phyloP scores from a whole-genome alignment of 306 rosid species.

The Fragaria ananassa region DNA sequence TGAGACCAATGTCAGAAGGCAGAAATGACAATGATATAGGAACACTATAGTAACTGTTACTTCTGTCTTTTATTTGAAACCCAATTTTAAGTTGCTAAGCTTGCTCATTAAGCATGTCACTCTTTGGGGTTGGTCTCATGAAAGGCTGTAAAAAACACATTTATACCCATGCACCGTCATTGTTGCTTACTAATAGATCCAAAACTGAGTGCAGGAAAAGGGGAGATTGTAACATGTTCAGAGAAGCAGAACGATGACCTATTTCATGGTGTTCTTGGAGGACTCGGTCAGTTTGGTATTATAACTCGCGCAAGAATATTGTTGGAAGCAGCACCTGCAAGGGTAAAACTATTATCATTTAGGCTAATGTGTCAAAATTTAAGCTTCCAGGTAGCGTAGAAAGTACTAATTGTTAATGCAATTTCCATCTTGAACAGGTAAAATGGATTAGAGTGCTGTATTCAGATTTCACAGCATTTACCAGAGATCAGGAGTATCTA shows the following conservation, averaged over 20 bases:
- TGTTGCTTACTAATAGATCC: constrained; percentile 14
- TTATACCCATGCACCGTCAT: constrained; percentile 8
- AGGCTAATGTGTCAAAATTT: not conserved
- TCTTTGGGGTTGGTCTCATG: constrained; percentile 21
- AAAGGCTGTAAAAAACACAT: not conserved
- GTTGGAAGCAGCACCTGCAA: constrained; percentile 80
- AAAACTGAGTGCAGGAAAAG: constrained; percentile 69
- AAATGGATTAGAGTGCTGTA: constrained; percentile 76
- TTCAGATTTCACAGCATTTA: constrained; percentile 49
- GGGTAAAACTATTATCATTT: constrained; percentile 34
- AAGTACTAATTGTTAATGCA: not conserved
- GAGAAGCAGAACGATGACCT: constrained; percentile 65
- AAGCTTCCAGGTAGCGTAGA: not conserved
- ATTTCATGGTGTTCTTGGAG: constrained; percentile 92
- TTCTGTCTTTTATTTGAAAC: constrained; percentile 6
- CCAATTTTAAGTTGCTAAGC: not conserved
- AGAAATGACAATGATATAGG: constrained; percentile 1
- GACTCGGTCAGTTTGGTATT: constrained; percentile 96
- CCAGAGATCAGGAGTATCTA: constrained; percentile 73
- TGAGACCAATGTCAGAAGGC: constrained; percentile 15
- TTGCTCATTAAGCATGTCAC: constrained; percentile 6
- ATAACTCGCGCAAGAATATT: constrained; percentile 79
- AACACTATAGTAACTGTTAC: constrained; percentile 1
- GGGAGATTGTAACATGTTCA: constrained; percentile 75
- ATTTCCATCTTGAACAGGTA: constrained; percentile 37